Evolutionary conservation across 1,284 basidiomycete genomes (phyloP), one percentile per base, ranked within the genome.

Genomic region (Phellinidium pouzarii): DNA sequence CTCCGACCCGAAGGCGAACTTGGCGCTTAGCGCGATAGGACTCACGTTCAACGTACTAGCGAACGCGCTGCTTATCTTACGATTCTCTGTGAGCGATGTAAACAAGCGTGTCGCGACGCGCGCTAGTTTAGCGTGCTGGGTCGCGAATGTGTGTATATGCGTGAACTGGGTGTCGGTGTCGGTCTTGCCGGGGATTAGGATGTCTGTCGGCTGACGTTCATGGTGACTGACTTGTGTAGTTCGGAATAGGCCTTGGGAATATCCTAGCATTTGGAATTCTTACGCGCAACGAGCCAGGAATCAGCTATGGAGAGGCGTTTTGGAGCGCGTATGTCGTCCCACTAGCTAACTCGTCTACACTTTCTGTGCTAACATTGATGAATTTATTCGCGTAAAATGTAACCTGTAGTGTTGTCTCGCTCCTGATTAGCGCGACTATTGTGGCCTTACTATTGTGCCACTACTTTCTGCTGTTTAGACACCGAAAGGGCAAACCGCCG

Each of bases 11-110:
- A 50, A 43, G 34, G 66, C 63, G 1, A 70, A 63, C 23, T 52
- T 73, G 14, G 62, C 59, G 19, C 60, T 75, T 4, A 71, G 68
- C 2, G 67, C 64, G 2, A 48, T 71, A 2, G 69, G 71, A 1
- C 64, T 74, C 3, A 61, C 59, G 2, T 63, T 72, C 50, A 74
- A 71, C 55, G 49, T 73, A 26, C 41, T 70, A 5, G 73, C 71
- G 22, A 74, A 74, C 54, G 56, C 61, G 3, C 59, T 74, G 3
- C 60, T 75, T 19, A 51, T 74, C 5, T 48, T 70, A 11, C 66
- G 73, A 1, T 75, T 74, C 61, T 68, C 71, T 1, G 55, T 63
- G 7, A 59, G 54, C 11, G 54, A 53, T n/a, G 42, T 50, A 12
- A 64, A 60, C 55, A 68, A 67, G 65, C 59, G 56, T n/a, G 57